A percentile compares a stretch with the other conserved stretches of the same genome.
phyloP scores from a whole-genome alignment of 495 filamentous ascomycete species.

The Neurospora terricola region DNA sequence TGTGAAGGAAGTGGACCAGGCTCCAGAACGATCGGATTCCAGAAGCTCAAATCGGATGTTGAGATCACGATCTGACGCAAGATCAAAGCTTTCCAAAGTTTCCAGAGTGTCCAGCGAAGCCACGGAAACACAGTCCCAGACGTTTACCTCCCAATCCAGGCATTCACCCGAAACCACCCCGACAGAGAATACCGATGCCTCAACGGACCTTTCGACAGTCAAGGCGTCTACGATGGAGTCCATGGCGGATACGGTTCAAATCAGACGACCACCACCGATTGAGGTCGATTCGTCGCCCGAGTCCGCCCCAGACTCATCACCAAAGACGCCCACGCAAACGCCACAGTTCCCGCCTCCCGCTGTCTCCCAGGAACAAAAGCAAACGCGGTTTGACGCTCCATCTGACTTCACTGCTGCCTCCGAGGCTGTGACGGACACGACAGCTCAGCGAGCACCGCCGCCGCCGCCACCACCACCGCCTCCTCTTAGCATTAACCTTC shows the following conservation, averaged over 20 bases:
- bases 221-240: slow-evolving; percentile 15
- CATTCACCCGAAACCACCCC: neutral
- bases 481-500: slow-evolving; percentile 59
- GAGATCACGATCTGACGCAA: slow-evolving; percentile 30
- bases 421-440: slow-evolving; percentile 16
- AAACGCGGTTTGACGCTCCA: slow-evolving; percentile 14
- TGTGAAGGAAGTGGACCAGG: slow-evolving; percentile 20
- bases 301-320: slow-evolving; percentile 44
- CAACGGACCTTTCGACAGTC: neutral
- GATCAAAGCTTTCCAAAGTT: slow-evolving; percentile 35
- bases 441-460: slow-evolving; percentile 14
- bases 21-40: slow-evolving; percentile 23
- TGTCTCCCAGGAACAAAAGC: slow-evolving; percentile 24
- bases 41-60: slow-evolving; percentile 31
- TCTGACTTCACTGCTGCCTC: slow-evolving; percentile 31
- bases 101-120: slow-evolving; percentile 40
- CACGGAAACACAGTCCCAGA: slow-evolving; percentile 14
- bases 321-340: slow-evolving; percentile 46
- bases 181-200: neutral
- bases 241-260: neutral
- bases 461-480: slow-evolving; percentile 67
- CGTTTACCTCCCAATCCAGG: neutral
- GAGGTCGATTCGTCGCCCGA: slow-evolving; percentile 35
- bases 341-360: slow-evolving; percentile 37
- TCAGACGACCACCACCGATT: slow-evolving; percentile 15